phyloP scores from a whole-genome alignment of 176 grass and related monocot species.

The Triticum urartu region DNA sequence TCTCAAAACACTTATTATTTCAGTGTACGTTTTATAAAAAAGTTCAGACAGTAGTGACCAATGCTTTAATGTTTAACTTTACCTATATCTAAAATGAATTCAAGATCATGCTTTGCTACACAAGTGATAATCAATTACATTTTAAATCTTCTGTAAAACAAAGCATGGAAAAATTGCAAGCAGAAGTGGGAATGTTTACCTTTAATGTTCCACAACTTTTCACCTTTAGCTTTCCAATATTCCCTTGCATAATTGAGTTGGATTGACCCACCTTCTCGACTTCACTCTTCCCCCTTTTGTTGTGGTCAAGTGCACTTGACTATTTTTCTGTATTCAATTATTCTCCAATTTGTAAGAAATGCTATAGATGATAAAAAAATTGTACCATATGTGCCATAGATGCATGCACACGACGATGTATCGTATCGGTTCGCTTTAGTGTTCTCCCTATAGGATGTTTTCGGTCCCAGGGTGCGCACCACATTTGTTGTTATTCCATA shows the following conservation, averaged over 20 bases:
- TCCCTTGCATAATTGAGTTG: conserved; percentile 15
- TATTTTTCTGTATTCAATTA: background rate
- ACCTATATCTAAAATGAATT: background rate
- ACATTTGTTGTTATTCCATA: background rate
- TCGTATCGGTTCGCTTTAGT: background rate
- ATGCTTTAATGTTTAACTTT: background rate
- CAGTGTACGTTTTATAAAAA: too few species aligned
- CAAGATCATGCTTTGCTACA: background rate
- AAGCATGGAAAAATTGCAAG: background rate
- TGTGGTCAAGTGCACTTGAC: background rate
- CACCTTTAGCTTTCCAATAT: conserved; percentile 3
- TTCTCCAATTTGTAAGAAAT: conserved; percentile 33
- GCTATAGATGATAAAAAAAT: conserved; percentile 13
- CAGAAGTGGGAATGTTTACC: background rate
- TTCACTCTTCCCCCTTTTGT: background rate
- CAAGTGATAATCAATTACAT: background rate
- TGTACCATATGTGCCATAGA: background rate
- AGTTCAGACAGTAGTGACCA: background rate
- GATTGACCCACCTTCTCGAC: background rate
- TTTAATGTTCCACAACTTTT: background rate
- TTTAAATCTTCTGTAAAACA: background rate
- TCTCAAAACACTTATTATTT: too few species aligned
- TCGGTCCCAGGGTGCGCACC: background rate
- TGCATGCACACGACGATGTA: conserved; percentile 21
- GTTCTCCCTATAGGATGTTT: background rate